Conservation (phyloP, 495 filamentous ascomycete genomes). For the Lophium mytilinum region DNA sequence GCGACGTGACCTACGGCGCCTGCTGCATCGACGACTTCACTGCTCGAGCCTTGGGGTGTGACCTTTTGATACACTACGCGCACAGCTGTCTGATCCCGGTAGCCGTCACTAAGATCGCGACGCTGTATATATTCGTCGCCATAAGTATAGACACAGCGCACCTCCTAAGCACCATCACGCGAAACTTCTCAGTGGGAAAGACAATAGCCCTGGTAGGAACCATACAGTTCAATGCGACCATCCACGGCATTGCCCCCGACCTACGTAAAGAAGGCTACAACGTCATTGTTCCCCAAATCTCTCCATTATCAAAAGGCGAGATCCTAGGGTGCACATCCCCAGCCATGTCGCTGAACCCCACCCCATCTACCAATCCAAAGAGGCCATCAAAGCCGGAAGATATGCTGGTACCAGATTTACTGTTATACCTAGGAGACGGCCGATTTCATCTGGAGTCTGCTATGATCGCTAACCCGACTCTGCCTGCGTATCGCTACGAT, state of each 20-base stretch:
- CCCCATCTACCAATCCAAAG: conserved; percentile 6
- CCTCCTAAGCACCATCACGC: conserved; percentile 75
- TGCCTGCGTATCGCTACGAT: conserved; percentile 93
- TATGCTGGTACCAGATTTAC: conserved; percentile 55
- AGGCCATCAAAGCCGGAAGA: conserved; percentile 22
- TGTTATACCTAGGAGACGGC: conserved; percentile 92
- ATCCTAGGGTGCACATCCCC: conserved; percentile 95
- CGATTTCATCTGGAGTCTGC: conserved; percentile 95
- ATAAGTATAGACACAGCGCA: conserved; percentile 90
- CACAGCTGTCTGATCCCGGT: conserved; percentile 95
- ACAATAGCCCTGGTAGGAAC: conserved; percentile 90
- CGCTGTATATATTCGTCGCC: conserved; percentile 95
- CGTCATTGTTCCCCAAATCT: conserved; percentile 82
- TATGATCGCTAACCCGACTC: conserved; percentile 92
- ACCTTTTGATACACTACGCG: conserved; percentile 93
- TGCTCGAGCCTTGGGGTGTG: conserved; percentile 85
- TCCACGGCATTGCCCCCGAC: conserved; percentile 68
- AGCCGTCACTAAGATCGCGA: conserved; percentile 89
- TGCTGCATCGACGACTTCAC: conserved; percentile 99
- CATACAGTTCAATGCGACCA: conserved; percentile 96
- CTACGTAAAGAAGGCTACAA: conserved; percentile 76
- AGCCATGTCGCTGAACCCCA: conserved; percentile 40
- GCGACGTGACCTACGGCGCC: conserved; percentile 96
- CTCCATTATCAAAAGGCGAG: conserved; percentile 86
- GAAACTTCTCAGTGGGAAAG: conserved; percentile 77